Base-by-base conservation (phyloP, 1,139 yeast genomes). In the Taphrina populina region DNA sequence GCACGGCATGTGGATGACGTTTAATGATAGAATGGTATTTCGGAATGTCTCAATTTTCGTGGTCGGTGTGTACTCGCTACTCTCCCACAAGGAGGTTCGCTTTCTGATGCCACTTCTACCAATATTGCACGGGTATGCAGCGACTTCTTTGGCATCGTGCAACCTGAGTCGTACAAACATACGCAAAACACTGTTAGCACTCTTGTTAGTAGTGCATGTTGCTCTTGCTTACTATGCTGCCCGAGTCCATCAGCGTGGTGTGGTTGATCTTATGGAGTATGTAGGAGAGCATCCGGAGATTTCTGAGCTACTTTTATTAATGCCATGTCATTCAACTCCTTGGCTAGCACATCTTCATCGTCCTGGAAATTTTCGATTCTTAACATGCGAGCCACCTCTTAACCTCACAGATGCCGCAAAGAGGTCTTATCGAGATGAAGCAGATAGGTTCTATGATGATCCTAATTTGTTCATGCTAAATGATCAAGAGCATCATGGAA, bases 291-390 rank as follows among this genome's bases (percentile, higher is more conserved):
- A 76, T 19, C 70, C 75, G 0, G 63, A 66, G 1, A 73, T 79
- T 3, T 62, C 69, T 0, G 76, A 29, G 21, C 72, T 88, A 39
- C 95, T 95, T 0, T 84, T 92, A 62, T 68, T 94, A 17, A 87
- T 90, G 66, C 98, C 99, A 0, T 94, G 98, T 65, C 98, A 94
- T 68, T 90, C 97, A 0, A 90, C 97, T 0, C 98, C 98, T 2
- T 87, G 95, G 84, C 96, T 88, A 65, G 80, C 95, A 33, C 82
- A 84, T 64, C 69, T 94, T 40, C 96, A 88, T 15, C 68, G 79
- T 2, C 69, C 71, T 6, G 69, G 80, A 24, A 21, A 35, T 10
- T 52, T 41, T 2, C 86, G 96, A 95, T 83, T 84, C 59, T 72
- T 94, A 36, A 81, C 95, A 0, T 94, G 99, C 67, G 95, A 88